phyloP scores from a whole-genome alignment of 2,329 filamentous ascomycete species.

The Alternaria triticimaculans region DNA sequence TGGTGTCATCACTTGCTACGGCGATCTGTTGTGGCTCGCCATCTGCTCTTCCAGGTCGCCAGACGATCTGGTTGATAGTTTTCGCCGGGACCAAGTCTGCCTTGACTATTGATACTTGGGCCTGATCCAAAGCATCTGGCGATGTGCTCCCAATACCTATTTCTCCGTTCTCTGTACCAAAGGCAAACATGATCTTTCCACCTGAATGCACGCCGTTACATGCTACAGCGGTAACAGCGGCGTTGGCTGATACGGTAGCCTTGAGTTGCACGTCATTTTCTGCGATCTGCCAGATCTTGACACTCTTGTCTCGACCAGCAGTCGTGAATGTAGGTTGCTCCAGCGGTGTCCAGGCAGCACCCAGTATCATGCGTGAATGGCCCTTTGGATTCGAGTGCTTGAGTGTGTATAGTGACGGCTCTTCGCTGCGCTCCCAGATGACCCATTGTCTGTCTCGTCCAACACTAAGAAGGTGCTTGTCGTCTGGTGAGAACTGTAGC shows the following conservation, averaged over 20 bases:
- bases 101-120: constrained; percentile 20
- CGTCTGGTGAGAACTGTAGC: constrained; percentile 78
- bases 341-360: constrained; percentile 74
- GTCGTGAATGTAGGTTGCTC: constrained; percentile 73
- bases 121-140: constrained; percentile 19
- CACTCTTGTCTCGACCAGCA: constrained; percentile 85
- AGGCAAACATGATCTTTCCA: constrained; percentile 32
- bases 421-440: constrained; percentile 68
- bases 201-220: constrained; percentile 11
- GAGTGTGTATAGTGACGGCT: constrained; percentile 59
- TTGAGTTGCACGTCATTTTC: constrained; percentile 30
- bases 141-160: constrained; percentile 22
- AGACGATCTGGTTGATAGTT: constrained; percentile 42
- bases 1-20: constrained; percentile 52
- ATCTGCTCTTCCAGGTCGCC: constrained; percentile 31
- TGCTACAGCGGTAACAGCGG: constrained; percentile 41
- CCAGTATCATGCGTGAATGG: constrained; percentile 90
- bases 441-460: constrained; percentile 92
- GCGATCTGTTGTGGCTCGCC: constrained; percentile 41
- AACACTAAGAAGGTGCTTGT: constrained; percentile 80
- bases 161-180: constrained; percentile 43
- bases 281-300: constrained; percentile 64
- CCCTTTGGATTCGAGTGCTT: constrained; percentile 77
- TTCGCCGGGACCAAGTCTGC: constrained; percentile 30
- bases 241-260: constrained; percentile 28